phyloP scores from a whole-genome alignment of 768 basidiomycete genomes.

The Candolleomyces eurysporus region DNA sequence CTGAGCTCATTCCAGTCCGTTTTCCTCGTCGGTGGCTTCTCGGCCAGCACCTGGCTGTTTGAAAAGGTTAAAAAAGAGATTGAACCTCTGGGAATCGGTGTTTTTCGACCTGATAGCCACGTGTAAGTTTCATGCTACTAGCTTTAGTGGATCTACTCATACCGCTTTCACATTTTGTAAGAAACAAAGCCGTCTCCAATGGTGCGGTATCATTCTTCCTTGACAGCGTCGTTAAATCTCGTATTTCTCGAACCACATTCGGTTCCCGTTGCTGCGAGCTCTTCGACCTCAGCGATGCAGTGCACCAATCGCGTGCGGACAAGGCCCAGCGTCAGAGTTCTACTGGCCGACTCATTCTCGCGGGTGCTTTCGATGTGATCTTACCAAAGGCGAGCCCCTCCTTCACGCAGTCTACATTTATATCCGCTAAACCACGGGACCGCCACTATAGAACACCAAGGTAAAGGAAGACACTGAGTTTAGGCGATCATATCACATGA shows the following conservation, averaged over 20 bases:
- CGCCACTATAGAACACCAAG: not conserved
- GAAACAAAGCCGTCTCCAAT: constrained; percentile 19
- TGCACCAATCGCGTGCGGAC: not conserved
- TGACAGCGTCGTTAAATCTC: constrained; percentile 38
- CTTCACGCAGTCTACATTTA: not conserved
- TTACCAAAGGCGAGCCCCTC: not conserved
- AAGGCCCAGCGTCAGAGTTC: not conserved
- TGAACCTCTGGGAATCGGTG: constrained; percentile 32
- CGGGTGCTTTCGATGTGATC: not conserved
- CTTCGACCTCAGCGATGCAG: constrained; percentile 12
- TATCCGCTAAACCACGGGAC: no score
- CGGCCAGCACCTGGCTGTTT: constrained; percentile 54
- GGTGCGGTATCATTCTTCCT: constrained; percentile 32
- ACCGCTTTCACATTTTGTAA: not conserved
- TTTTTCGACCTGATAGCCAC: constrained; percentile 52
- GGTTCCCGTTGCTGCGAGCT: constrained; percentile 30
- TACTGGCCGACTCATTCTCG: not conserved
- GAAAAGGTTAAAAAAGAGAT: constrained; percentile 38
- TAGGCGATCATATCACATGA: not conserved
- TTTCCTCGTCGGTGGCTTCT: constrained; percentile 58
- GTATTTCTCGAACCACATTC: constrained; percentile 39
- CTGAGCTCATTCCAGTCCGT: constrained; percentile 25
- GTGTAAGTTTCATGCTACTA: constrained; percentile 36
- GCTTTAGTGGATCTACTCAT: not conserved
- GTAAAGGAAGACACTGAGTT: not conserved